Conservation (phyloP, 257 asterid species). For the Prunella vulgaris region DNA sequence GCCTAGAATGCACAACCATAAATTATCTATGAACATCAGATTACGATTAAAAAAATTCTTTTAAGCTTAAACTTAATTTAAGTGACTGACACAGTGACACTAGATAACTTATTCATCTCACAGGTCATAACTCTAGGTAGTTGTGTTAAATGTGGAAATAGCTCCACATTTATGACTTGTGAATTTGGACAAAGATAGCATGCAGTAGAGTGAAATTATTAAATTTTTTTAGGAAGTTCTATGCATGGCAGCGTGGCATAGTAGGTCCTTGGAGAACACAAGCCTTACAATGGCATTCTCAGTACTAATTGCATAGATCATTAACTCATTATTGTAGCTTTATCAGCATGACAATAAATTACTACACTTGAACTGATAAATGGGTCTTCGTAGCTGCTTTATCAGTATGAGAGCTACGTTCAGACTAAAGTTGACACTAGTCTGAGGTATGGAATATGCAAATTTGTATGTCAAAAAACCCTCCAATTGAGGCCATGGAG, state of each 20-base stretch:
- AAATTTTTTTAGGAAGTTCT: constrained; percentile 2
- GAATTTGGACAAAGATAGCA: not conserved
- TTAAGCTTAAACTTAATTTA: not conserved
- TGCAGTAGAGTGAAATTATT: constrained; percentile 8
- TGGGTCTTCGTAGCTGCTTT: constrained; percentile 9
- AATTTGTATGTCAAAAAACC: not conserved
- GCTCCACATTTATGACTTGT: not conserved
- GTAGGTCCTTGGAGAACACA: constrained; percentile 1
- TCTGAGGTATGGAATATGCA: not conserved
- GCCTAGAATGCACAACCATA: not conserved
- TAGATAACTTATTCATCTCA: constrained; percentile 1
- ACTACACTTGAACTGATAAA: constrained; percentile 6
- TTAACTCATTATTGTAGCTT: not conserved
- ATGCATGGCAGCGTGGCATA: not conserved
- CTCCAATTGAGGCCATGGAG: constrained; percentile 10
- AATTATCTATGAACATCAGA: constrained; percentile 2
- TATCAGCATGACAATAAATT: not conserved
- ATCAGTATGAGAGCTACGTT: not conserved
- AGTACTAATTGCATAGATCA: not conserved
- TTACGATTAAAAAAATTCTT: not conserved
- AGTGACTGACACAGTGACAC: not conserved
- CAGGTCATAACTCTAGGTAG: not conserved
- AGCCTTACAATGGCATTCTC: constrained; percentile 1
- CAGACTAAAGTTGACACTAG: not conserved
- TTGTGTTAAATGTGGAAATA: constrained; percentile 11